A percentile compares a stretch with the other conserved stretches of the same genome.
Conservation (phyloP, 2,329 filamentous ascomycete species). For the Claviceps sp. region DNA sequence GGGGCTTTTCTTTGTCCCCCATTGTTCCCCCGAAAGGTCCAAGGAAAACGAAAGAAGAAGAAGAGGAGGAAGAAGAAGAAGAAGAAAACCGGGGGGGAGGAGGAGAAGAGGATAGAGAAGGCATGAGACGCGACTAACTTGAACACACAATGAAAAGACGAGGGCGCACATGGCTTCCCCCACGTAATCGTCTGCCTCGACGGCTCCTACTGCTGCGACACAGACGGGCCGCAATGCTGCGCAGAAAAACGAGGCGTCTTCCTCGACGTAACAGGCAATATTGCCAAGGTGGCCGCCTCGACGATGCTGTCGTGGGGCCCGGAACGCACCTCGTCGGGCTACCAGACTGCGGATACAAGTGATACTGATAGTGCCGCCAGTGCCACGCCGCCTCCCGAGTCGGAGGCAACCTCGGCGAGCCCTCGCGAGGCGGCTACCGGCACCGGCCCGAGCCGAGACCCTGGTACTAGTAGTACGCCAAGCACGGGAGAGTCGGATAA, state of each 20-base stretch:
- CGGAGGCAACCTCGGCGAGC: background rate
- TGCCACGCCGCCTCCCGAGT: background rate
- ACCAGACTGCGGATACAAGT: background rate
- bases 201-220: slow-evolving; percentile 3
- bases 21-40: no score
- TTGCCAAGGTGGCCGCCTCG: background rate
- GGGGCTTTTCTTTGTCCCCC: no score
- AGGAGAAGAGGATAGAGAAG: background rate
- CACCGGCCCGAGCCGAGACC: no score
- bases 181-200: background rate
- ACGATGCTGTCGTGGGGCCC: slow-evolving; percentile 1
- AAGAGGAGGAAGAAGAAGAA: background rate
- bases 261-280: slow-evolving; percentile 1
- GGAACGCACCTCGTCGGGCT: background rate
- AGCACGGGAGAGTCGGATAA: background rate
- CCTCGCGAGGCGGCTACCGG: no score
- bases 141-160: background rate
- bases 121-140: background rate
- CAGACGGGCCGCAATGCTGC: background rate
- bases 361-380: background rate
- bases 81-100: background rate
- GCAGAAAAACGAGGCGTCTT: background rate
- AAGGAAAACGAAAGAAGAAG: background rate
- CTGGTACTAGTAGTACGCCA: no score
- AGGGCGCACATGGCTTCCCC: background rate